A percentile compares a stretch with the other conserved stretches of the same genome.
phyloP scores from a whole-genome alignment of 331 rosid genomes.

The Dryas integrifolia region DNA sequence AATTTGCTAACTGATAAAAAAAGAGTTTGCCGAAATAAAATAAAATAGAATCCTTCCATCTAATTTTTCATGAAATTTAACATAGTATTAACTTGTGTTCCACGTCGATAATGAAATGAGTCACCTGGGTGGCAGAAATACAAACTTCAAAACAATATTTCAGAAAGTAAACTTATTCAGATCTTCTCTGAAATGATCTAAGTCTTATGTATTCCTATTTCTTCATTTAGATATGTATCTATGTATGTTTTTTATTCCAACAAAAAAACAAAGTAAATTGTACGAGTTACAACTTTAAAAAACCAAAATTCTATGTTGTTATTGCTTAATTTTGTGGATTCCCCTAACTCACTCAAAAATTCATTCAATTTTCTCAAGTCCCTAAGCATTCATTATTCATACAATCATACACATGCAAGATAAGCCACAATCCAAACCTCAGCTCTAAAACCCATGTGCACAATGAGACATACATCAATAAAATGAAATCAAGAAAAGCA shows the following conservation, averaged over 20 bases:
- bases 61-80: background rate
- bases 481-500: background rate
- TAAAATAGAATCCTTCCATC: background rate
- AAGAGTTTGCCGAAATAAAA: background rate
- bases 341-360: background rate
- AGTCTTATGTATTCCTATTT: background rate
- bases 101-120: background rate
- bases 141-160: background rate
- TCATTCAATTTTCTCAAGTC: conserved; percentile 7
- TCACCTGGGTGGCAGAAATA: background rate
- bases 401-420: conserved; percentile 3
- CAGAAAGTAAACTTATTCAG: background rate
- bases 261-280: background rate
- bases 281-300: background rate
- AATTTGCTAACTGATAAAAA: background rate
- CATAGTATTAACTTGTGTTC: background rate
- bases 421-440: background rate
- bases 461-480: background rate
- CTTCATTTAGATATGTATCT: background rate
- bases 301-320: background rate
- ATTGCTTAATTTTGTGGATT: background rate
- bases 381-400: background rate
- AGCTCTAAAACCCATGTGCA: conserved; percentile 1
- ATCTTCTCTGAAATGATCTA: background rate
- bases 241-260: background rate